Percentiles rank a stretch among this genome's conserved stretches.
Evolutionary conservation across 257 asterid species (phyloP).

Genomic region (Nicotiana noctiflora): DNA sequence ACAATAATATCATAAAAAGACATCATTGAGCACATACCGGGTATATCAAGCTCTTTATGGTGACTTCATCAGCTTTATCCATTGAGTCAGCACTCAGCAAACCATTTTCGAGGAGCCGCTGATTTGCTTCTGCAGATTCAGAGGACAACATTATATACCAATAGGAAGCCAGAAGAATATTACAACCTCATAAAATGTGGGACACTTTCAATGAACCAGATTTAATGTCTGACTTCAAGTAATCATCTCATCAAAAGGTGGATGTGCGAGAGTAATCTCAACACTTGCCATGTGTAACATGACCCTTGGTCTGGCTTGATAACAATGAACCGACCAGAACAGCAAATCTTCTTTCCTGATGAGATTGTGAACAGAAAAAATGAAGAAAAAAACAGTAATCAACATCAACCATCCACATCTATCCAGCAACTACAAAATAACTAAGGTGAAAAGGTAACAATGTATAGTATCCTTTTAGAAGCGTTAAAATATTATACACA

Average conservation of each 20-base stretch:
- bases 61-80: slow-evolving; percentile 59
- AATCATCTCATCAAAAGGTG: neutral
- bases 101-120: slow-evolving; percentile 68
- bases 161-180: neutral
- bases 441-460: neutral
- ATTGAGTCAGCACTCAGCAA: slow-evolving; percentile 72
- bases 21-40: slow-evolving; percentile 43
- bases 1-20: neutral
- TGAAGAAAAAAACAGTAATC: neutral
- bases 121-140: slow-evolving; percentile 68
- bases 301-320: slow-evolving; percentile 96
- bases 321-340: slow-evolving; percentile 73
- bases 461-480: neutral
- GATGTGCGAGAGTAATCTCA: neutral
- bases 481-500: neutral
- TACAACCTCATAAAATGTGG: neutral
- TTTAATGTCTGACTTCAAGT: neutral
- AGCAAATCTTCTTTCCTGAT: slow-evolving; percentile 91
- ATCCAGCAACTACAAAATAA: neutral
- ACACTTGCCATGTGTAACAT: slow-evolving; percentile 83
- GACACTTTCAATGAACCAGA: neutral
- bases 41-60: slow-evolving; percentile 65
- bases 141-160: neutral
- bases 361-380: neutral
- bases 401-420: neutral